Conservation (phyloP, 2,329 filamentous ascomycete species). For the Fusarium begoniae region DNA sequence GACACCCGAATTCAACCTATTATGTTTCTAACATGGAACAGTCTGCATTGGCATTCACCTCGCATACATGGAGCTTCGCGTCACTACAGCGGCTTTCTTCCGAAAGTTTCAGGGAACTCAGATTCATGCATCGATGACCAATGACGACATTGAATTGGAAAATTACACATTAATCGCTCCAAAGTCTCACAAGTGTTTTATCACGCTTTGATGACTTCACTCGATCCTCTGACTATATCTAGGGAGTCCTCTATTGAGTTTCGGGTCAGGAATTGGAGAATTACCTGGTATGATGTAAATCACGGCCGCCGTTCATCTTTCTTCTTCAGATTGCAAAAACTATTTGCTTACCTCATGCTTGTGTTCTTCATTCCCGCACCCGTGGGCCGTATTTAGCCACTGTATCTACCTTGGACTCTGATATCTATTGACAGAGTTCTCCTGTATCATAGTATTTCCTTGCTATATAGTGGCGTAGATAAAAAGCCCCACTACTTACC, state of each 20-base stretch:
- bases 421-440: too few relatives aligned
- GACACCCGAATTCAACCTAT: fast-evolving
- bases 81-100: background rate
- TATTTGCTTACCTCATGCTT: too few relatives aligned
- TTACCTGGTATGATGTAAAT: too few relatives aligned
- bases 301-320: too few relatives aligned
- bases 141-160: background rate
- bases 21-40: background rate
- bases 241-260: fast-evolving
- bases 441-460: too few relatives aligned
- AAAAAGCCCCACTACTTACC: too few relatives aligned
- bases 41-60: background rate
- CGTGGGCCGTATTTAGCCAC: too few relatives aligned
- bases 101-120: background rate
- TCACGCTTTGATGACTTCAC: background rate
- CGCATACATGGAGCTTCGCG: background rate
- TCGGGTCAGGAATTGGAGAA: too few relatives aligned
- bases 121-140: background rate
- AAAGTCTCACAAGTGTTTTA: background rate
- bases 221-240: fast-evolving
- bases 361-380: too few relatives aligned
- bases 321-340: too few relatives aligned
- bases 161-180: background rate
- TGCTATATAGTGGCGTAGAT: too few relatives aligned
- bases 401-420: too few relatives aligned